A percentile compares a stretch with the other conserved stretches of the same genome.
Evolutionary conservation across 2,329 filamentous ascomycete genomes (phyloP).

Genomic region (Sporothrix pseudoabietina): DNA sequence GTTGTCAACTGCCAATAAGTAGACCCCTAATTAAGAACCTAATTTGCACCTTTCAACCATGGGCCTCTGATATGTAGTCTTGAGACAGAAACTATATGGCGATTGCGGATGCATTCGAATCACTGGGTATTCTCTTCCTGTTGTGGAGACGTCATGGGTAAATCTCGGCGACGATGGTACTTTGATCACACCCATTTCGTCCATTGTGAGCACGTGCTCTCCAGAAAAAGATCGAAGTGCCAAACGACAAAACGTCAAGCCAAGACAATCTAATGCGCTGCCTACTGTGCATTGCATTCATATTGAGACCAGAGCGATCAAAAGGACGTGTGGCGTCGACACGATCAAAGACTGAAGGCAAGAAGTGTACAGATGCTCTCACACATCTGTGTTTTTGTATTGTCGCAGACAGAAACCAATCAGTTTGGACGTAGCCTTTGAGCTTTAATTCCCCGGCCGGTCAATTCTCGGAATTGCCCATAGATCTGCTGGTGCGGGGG

Average conservation of each 20-base stretch:
- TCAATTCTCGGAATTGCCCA: conserved; percentile 18
- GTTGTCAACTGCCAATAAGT: conserved; percentile 1
- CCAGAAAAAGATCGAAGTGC: neutral
- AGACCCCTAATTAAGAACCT: neutral
- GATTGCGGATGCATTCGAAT: neutral
- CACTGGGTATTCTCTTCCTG: conserved; percentile 3
- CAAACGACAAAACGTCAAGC: neutral
- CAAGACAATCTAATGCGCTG: neutral
- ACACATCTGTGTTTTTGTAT: neutral
- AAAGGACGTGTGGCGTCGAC: neutral
- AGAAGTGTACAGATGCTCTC: neutral
- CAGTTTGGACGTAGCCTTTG: neutral
- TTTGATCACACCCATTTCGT: neutral
- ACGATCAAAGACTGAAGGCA: neutral
- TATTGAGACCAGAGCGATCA: neutral
- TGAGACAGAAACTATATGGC: neutral
- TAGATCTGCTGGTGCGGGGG: neutral
- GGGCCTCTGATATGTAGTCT: neutral
- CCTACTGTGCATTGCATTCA: too few species aligned
- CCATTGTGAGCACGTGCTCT: neutral
- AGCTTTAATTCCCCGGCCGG: neutral
- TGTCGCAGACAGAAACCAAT: neutral
- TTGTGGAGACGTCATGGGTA: neutral
- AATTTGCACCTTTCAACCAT: neutral
- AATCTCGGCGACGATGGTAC: neutral